Base-by-base conservation (phyloP, 331 rosid species). In the Acacia pycnantha region DNA sequence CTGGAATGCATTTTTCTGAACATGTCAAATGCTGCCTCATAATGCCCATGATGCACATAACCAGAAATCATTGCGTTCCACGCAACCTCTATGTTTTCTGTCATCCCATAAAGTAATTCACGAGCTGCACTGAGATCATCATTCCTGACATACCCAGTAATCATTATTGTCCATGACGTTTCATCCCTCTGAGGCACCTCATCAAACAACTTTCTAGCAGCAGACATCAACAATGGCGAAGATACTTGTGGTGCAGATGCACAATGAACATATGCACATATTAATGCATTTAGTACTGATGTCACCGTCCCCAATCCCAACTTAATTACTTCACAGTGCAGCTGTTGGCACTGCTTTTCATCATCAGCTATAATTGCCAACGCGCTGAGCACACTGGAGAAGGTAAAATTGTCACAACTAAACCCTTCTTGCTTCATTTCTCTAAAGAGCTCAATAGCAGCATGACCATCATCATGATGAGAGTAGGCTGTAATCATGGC, bases 41-140 rank as follows among this genome's bases (percentile, higher is more conserved):
- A 74, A 59, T 69, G 31, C 0, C 87, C 84, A 4, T 72, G 85
- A 1, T 61, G 89, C 78, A 88, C 91, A 79, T 90, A 90, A 46
- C 91, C 93, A 3, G 91, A 84, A 76, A 90, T 88, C 88, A 86
- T 88, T 33, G 89, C 91, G 81, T 88, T 88, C 91, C 91, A 88
- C 11, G 89, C 89, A 83, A 85, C 89, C 1, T 33, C 86, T 11
- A 85, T 71, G 43, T 56, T 87, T 1, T 81, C 74, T 47, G 84
- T 83, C 89, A 85, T 81, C 74, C 91, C 91, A 83, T 88, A 89
- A 24, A 88, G 89, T 74, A 88, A 80, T 82, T 81, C 41, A 0
- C 86, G 87, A 0, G 89, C 89, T 4, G 76, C 44, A 9, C 7
- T 31, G 43, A 88, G 87, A 74, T 88, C 87, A 78, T 73, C 84